These are phyloP conservation scores for Claviceps citrina DNA, from an alignment of 2,329 filamentous ascomycete genomes.

Conservation along the genomic window DNA sequence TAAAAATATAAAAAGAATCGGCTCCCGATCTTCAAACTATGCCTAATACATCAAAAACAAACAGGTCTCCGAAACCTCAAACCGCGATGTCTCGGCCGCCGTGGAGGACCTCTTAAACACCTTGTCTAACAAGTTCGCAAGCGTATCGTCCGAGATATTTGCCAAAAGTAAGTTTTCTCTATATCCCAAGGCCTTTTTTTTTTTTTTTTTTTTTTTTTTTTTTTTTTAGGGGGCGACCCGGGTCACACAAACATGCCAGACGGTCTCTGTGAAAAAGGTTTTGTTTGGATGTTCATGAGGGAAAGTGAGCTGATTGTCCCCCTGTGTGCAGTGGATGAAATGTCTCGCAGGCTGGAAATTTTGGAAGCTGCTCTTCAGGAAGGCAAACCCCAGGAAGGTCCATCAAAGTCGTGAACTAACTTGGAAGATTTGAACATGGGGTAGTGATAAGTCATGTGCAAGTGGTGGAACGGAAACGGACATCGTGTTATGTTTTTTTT, in stretches of 20 bases:
- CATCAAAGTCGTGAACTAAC: conserved; percentile 19
- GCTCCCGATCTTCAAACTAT: too few relatives aligned
- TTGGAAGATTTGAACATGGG: not conserved
- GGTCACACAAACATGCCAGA: too few relatives aligned
- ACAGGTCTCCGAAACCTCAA: conserved; percentile 27
- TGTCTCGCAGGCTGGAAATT: conserved; percentile 72
- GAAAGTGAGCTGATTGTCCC: conserved; percentile 4
- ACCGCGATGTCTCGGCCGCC: conserved; percentile 55
- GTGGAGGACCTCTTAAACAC: conserved; percentile 80
- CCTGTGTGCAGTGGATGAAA: conserved; percentile 64
- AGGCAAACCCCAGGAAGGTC: conserved; percentile 30
- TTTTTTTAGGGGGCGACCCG: too few relatives aligned
- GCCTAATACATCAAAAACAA: too few relatives aligned
- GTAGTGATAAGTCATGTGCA: not conserved
- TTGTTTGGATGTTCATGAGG: not conserved
- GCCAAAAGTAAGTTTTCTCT: conserved; percentile 53
- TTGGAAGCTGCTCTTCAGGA: conserved; percentile 59
- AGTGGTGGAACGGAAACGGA: not conserved
- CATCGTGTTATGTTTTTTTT: too few relatives aligned
- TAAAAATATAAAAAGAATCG: not conserved
- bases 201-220: not conserved
- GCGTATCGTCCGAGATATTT: conserved; percentile 73
- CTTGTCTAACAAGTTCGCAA: conserved; percentile 70
- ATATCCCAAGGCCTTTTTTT: too few relatives aligned
- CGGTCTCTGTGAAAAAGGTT: too few relatives aligned